Conservation (phyloP, 2,329 filamentous ascomycete species). For the Fusarium tupiense region DNA sequence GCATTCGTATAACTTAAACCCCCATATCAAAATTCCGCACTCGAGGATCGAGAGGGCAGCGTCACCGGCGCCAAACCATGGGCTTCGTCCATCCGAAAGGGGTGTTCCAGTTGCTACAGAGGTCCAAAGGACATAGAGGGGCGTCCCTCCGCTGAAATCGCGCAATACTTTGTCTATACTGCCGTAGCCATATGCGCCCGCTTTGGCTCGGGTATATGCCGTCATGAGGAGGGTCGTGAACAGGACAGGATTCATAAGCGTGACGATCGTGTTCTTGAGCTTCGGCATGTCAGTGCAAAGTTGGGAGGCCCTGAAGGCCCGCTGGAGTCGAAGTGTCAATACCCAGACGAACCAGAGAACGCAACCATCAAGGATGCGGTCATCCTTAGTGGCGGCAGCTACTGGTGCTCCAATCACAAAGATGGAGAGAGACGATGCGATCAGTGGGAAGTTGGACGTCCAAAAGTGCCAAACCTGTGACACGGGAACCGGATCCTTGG, state of each 20-base stretch:
- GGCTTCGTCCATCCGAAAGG: slow-evolving; percentile 23
- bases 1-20: slow-evolving; percentile 63
- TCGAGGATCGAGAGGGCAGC: slow-evolving; percentile 60
- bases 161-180: slow-evolving; percentile 45
- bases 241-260: slow-evolving; percentile 59
- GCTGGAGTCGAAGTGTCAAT: slow-evolving; percentile 51
- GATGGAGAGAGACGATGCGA: slow-evolving; percentile 44
- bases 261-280: slow-evolving; percentile 48
- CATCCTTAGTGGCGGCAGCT: slow-evolving; percentile 45
- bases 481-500: neutral
- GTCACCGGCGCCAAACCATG: slow-evolving; percentile 59
- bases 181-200: slow-evolving; percentile 41
- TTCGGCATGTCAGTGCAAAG: slow-evolving; percentile 7
- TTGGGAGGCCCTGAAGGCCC: slow-evolving; percentile 44
- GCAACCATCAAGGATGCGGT: slow-evolving; percentile 56
- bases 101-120: slow-evolving; percentile 8
- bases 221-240: slow-evolving; percentile 57
- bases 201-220: slow-evolving; percentile 55
- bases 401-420: slow-evolving; percentile 55
- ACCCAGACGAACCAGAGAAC: slow-evolving; percentile 62
- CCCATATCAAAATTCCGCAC: slow-evolving; percentile 62
- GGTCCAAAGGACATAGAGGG: slow-evolving; percentile 51
- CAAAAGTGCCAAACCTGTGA: slow-evolving; percentile 22
- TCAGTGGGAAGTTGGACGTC: slow-evolving; percentile 44
- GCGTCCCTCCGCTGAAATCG: slow-evolving; percentile 48